Evolutionary conservation across 176 grass and related monocot genomes (phyloP), one percentile per base, ranked within the genome.

Genomic region (Secale cereale): DNA sequence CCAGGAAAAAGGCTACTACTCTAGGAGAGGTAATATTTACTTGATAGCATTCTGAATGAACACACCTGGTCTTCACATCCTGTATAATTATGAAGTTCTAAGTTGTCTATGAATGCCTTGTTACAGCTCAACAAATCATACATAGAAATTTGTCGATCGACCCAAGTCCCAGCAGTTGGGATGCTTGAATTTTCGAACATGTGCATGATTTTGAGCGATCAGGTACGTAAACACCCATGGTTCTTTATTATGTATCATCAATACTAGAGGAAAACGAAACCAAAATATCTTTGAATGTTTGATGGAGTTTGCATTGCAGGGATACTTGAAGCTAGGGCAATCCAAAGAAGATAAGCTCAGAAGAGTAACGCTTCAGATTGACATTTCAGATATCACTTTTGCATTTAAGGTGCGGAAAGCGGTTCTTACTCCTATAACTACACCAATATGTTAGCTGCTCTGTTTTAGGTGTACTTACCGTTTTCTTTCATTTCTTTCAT

Each of bases 81-180:
- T 83, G 22, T 80, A 17, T 52, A 62, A 66, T 32, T 81, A 39
- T 81, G 43, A 86, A 40, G 39, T 62, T 84, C 36, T 87, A 75
- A 88, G 36, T 29, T 59, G 29, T 65, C 16, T 45, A 29, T 76
- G 17, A 68, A 74, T 80, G 17, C 23, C 45, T 50, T 86, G 22
- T 70, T 83, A 61, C 88, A 99, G 91, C 94, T 99, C 15, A 99
- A 91, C 79, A 94, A 85, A 87, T 90, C 90, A 33, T 99, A 99
- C 48, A 88, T 78, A 50, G 88, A 90, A 88, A 96, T 93, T 61
- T 99, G 97, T 79, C 94, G 87, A 94, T 92, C 91, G 70, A 91
- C 86, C 79, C 97, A 91, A 87, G 86, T 92, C 30, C 90, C 90
- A 78, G 91, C 90, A 73, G 86, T 92, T 40, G 97, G 91, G 63